Evolutionary conservation across 495 filamentous ascomycete species (phyloP).

Genomic region (Hypoxylon fragiforme): DNA sequence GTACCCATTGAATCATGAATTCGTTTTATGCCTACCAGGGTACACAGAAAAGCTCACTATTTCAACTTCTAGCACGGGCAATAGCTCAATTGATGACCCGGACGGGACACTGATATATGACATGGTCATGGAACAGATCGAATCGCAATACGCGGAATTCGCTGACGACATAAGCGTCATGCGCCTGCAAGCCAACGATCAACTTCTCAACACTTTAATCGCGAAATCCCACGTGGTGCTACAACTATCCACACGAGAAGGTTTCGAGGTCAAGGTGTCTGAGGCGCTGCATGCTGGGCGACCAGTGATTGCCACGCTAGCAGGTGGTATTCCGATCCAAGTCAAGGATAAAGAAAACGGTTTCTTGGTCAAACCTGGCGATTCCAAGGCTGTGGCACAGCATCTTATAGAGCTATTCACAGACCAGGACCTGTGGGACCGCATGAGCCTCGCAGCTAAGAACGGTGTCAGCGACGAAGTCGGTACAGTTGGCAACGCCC

Average conservation of each 20-base stretch:
- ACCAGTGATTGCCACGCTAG: constrained; percentile 76
- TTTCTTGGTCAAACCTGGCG: constrained; percentile 74
- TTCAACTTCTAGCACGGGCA: constrained; percentile 56
- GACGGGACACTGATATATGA: constrained; percentile 77
- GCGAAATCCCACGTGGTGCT: constrained; percentile 72
- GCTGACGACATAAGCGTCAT: constrained; percentile 69
- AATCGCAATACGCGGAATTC: constrained; percentile 55
- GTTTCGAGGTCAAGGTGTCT: constrained; percentile 89
- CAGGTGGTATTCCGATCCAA: constrained; percentile 83
- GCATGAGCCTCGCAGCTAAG: constrained; percentile 69
- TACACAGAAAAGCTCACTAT: no score
- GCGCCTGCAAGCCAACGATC: constrained; percentile 77
- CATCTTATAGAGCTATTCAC: constrained; percentile 72
- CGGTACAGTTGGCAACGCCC: constrained; percentile 76
- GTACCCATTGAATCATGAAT: no score
- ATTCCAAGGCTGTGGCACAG: constrained; percentile 70
- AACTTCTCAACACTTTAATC: constrained; percentile 79
- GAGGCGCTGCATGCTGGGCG: constrained; percentile 85
- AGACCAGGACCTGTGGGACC: constrained; percentile 62
- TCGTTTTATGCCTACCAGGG: no score
- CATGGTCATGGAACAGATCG: constrained; percentile 66
- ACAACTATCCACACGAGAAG: constrained; percentile 82
- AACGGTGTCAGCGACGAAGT: constrained; percentile 79
- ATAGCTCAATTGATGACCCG: constrained; percentile 84
- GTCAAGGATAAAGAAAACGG: constrained; percentile 73